Conservation (phyloP, 441 rosid species). For the Croton laevigatus region DNA sequence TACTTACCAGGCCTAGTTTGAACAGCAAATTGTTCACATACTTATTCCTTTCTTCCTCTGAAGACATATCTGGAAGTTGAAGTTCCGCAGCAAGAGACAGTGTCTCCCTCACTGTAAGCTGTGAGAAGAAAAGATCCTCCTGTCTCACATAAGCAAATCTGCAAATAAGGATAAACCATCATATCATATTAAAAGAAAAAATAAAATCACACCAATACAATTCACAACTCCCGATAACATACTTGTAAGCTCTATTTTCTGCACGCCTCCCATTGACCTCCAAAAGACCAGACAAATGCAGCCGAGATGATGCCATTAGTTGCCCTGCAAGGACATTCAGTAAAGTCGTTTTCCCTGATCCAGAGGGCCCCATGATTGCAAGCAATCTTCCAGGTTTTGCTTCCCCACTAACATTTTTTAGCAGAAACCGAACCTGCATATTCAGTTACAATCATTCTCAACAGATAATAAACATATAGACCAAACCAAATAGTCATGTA, state of each 20-base stretch:
- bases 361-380: slow-evolving; percentile 96
- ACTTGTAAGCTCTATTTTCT: slow-evolving; percentile 70
- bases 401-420: slow-evolving; percentile 78
- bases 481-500: no score
- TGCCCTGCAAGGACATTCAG: slow-evolving; percentile 90
- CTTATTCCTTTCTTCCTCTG: slow-evolving; percentile 73
- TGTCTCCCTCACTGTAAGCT: slow-evolving; percentile 89
- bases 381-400: slow-evolving; percentile 91
- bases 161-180: slow-evolving; percentile 29
- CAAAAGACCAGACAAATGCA: slow-evolving; percentile 82
- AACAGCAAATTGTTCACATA: slow-evolving; percentile 74
- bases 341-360: slow-evolving; percentile 94
- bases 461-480: no score
- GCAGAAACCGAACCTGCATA: slow-evolving; percentile 69
- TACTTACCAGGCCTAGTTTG: slow-evolving; percentile 79
- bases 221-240: slow-evolving; percentile 15
- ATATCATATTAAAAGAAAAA: neutral
- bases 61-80: slow-evolving; percentile 67
- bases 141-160: slow-evolving; percentile 91
- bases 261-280: slow-evolving; percentile 73
- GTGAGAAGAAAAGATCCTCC: slow-evolving; percentile 95
- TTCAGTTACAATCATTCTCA: neutral
- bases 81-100: slow-evolving; percentile 89
- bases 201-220: neutral
- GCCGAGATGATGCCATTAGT: slow-evolving; percentile 54